Evolutionary conservation across 2,329 filamentous ascomycete species (phyloP).

Genomic region (Hypoxylon sp.): DNA sequence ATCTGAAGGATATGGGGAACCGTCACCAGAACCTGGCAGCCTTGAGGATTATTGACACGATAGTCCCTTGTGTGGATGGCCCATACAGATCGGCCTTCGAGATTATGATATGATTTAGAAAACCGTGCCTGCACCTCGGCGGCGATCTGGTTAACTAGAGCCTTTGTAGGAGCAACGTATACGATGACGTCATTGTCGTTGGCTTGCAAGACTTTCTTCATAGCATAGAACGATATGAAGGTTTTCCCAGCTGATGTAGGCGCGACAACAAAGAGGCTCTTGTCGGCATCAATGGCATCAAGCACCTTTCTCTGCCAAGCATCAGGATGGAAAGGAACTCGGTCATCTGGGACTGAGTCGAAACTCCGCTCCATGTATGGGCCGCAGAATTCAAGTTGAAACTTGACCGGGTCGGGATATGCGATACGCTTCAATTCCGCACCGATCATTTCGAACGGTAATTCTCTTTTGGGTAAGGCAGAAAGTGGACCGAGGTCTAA

Average conservation of each 20-base stretch:
- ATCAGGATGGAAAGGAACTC: constrained; percentile 80
- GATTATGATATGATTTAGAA: constrained; percentile 72
- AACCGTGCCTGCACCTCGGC: constrained; percentile 84
- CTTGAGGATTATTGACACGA: constrained; percentile 78
- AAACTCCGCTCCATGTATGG: constrained; percentile 83
- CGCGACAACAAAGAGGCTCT: constrained; percentile 81
- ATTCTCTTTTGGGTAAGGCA: constrained; percentile 7
- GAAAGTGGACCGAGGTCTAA: constrained; percentile 1
- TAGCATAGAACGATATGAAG: constrained; percentile 88
- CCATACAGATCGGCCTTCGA: constrained; percentile 79
- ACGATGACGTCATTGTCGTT: constrained; percentile 80
- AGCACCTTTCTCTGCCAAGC: constrained; percentile 82
- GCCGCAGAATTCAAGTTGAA: constrained; percentile 78
- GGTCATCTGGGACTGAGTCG: constrained; percentile 75
- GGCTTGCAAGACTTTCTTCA: constrained; percentile 79
- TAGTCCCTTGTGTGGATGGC: constrained; percentile 84
- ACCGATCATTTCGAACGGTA: constrained; percentile 8
- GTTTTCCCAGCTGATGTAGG: constrained; percentile 87
- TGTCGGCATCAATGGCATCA: constrained; percentile 78
- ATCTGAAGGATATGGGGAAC: constrained; percentile 85
- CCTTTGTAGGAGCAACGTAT: constrained; percentile 86
- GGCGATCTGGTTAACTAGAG: constrained; percentile 86
- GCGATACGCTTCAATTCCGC: neutral
- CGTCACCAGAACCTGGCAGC: constrained; percentile 83
- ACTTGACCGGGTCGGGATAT: constrained; percentile 58